Conservation (phyloP, 371 early-diverging fungal genomes). For the Apophysomyces ossiformis region DNA sequence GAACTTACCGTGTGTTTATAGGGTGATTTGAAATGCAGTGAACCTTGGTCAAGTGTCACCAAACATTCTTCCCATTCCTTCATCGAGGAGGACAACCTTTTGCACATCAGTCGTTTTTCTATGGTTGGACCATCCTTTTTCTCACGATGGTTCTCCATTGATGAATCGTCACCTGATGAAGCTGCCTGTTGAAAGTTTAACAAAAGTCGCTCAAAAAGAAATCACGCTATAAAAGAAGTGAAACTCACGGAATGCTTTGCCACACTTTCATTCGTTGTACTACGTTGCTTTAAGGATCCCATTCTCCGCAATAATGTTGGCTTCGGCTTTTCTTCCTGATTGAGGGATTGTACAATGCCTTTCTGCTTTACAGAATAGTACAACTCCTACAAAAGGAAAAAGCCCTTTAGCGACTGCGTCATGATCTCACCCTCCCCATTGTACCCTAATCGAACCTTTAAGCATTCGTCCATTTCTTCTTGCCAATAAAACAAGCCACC, state of each 20-base stretch:
- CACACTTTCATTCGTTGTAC: background rate
- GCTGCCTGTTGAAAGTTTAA: background rate
- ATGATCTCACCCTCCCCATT: background rate
- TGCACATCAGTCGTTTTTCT: background rate
- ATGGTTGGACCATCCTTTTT: background rate
- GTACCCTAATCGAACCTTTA: conserved; percentile 10
- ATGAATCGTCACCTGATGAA: conserved; percentile 7
- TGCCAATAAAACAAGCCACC: conserved; percentile 17
- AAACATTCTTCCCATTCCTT: conserved; percentile 27
- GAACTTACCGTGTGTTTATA: background rate
- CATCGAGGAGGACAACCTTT: background rate
- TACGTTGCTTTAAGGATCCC: conserved; percentile 13
- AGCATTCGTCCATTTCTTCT: conserved; percentile 17
- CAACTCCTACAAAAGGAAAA: conserved; percentile 13
- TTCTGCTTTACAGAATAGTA: conserved; percentile 23
- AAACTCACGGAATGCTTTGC: background rate
- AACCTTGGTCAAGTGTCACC: conserved; percentile 29
- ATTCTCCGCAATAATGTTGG: conserved; percentile 13
- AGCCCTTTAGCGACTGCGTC: no score
- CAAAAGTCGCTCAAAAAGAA: background rate
- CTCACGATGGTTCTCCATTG: background rate
- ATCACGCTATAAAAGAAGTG: background rate
- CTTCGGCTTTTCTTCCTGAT: conserved; percentile 9
- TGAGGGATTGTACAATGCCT: conserved; percentile 16
- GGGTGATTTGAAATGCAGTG: conserved; percentile 20